A percentile compares a stretch with the other conserved stretches of the same genome.
phyloP scores from a whole-genome alignment of 179 eudicot genomes.

The Beta lomatogona region DNA sequence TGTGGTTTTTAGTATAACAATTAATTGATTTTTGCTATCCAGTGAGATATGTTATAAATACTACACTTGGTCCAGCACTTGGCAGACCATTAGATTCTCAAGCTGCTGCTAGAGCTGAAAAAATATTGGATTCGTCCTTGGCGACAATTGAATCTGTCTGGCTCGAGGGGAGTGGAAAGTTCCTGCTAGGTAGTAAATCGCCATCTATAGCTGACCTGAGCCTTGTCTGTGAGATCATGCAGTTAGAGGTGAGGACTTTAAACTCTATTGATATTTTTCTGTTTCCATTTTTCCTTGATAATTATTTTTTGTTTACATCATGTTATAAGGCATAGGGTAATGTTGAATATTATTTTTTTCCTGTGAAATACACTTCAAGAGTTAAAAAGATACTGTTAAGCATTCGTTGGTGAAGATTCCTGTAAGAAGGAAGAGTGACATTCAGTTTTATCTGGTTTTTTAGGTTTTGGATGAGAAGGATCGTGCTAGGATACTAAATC shows the following conservation, averaged over 20 bases:
- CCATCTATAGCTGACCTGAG: slow-evolving; percentile 95
- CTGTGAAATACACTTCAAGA: not conserved
- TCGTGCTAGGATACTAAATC: slow-evolving; percentile 53
- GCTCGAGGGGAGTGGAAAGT: slow-evolving; percentile 75
- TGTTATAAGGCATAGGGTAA: not conserved
- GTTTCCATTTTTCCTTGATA: not conserved
- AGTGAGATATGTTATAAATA: slow-evolving; percentile 49
- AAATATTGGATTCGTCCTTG: slow-evolving; percentile 58
- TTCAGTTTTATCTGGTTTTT: slow-evolving; percentile 11
- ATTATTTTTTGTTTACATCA: not conserved
- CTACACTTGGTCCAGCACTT: slow-evolving; percentile 55
- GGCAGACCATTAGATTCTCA: slow-evolving; percentile 51
- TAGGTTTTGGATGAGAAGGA: slow-evolving; percentile 61
- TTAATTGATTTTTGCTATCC: slow-evolving; percentile 19
- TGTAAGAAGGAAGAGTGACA: not conserved
- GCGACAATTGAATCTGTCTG: slow-evolving; percentile 64
- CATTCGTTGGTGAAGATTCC: too few relatives aligned
- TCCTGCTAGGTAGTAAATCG: slow-evolving; percentile 70
- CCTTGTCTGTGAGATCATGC: slow-evolving; percentile 90
- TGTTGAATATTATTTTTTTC: too few relatives aligned
- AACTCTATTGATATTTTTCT: not conserved
- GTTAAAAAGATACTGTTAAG: too few relatives aligned
- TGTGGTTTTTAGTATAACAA: not conserved
- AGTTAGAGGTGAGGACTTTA: slow-evolving; percentile 67
- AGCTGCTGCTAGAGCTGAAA: slow-evolving; percentile 70